phyloP scores from a whole-genome alignment of 176 grass and related monocot species.

The Thinopyrum elongatum region DNA sequence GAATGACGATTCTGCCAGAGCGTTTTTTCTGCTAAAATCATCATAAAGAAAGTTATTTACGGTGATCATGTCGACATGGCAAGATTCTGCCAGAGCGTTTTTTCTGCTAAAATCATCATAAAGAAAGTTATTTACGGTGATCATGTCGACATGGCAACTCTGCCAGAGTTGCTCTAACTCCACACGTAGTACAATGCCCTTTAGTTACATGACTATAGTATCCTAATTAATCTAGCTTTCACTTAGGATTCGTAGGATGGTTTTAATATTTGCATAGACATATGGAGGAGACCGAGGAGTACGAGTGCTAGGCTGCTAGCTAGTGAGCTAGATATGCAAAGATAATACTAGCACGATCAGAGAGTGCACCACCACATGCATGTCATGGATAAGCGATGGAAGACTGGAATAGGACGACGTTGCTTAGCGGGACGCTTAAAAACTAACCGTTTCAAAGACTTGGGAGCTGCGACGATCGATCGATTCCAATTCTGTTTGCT shows the following conservation, averaged over 20 bases:
- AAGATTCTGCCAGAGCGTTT: no score
- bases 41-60: no score
- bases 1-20: no score
- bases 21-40: no score
- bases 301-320: background rate
- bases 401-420: background rate
- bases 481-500: background rate
- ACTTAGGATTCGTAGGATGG: background rate
- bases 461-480: background rate
- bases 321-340: background rate
- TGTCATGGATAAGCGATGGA: background rate
- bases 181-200: no score
- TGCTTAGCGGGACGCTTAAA: background rate
- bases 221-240: background rate
- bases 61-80: no score
- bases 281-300: background rate
- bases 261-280: slow-evolving; percentile 19
- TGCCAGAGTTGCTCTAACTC: no score
- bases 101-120: no score
- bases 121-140: no score
- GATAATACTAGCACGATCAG: background rate
- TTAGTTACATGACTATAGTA: no score
- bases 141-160: no score
- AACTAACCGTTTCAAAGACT: background rate
- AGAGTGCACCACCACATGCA: slow-evolving; percentile 21